Conservation (phyloP, 148 eudicot genomes). For the Hydrangea macrophylla region DNA sequence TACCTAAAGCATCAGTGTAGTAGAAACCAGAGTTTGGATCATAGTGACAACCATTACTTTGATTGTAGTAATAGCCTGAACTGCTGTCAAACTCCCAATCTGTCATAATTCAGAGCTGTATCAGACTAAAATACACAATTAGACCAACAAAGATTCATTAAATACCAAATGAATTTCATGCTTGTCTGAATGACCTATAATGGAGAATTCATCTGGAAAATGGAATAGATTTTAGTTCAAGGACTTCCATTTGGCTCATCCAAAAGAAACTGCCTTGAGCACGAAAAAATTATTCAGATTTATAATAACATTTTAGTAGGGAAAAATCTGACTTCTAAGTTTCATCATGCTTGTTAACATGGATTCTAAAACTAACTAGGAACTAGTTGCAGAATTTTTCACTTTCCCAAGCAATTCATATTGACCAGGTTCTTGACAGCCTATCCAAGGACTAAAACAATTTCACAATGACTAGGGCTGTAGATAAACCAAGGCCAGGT, state of each 20-base stretch:
- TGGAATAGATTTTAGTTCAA: neutral
- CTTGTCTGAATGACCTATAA: neutral
- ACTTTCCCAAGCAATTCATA: neutral
- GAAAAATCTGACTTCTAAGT: neutral
- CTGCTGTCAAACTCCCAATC: conserved; percentile 74
- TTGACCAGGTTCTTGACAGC: neutral
- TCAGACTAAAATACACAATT: conserved; percentile 2
- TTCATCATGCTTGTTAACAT: neutral
- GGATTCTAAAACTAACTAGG: too few species aligned
- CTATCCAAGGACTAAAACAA: neutral
- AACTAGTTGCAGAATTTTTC: too few species aligned
- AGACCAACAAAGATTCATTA: neutral
- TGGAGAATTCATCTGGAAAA: neutral
- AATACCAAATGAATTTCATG: neutral
- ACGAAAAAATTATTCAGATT: neutral
- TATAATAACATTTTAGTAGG: neutral
- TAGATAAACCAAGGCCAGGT: neutral
- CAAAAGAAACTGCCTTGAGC: neutral
- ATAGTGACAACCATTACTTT: conserved; percentile 60
- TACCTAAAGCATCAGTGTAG: conserved; percentile 85
- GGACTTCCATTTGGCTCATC: neutral
- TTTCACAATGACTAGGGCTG: neutral
- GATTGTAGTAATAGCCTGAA: conserved; percentile 79
- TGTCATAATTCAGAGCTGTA: conserved; percentile 34
- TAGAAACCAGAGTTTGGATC: conserved; percentile 96